These are phyloP conservation scores for Mentha longifolia DNA, from an alignment of 257 asterid genomes.

Conservation along the genomic window DNA sequence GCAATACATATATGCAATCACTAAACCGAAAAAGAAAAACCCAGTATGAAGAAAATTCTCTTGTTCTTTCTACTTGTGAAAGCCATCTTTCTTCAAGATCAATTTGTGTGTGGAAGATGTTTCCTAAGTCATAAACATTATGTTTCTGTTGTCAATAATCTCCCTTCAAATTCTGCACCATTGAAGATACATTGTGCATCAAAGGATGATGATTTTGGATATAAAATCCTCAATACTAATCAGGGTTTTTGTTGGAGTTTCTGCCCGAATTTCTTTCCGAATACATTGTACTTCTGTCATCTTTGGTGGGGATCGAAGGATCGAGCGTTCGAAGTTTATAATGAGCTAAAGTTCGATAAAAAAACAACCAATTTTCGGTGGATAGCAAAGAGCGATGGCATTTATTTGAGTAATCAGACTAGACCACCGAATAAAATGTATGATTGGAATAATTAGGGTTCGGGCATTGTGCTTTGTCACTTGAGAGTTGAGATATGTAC, in stretches of 20 bases:
- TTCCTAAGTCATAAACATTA: background rate
- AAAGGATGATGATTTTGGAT: conserved; percentile 2
- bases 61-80: background rate
- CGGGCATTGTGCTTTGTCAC: background rate
- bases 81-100: background rate
- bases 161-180: background rate
- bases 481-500: background rate
- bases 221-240: background rate
- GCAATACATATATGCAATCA: background rate
- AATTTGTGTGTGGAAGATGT: background rate
- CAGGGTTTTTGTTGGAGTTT: background rate
- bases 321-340: background rate
- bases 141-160: background rate
- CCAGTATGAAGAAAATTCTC: background rate
- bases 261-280: background rate
- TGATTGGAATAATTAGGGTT: background rate
- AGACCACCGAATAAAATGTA: background rate
- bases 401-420: background rate
- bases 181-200: conserved; percentile 22
- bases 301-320: conserved; percentile 20
- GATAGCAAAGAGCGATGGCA: conserved; percentile 6
- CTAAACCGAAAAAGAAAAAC: background rate
- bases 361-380: background rate
- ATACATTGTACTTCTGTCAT: background rate
- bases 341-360: background rate